Percentiles rank a stretch among this genome's conserved stretches.
phyloP scores from a whole-genome alignment of 371 early-diverging fungal species.

The Coemansia sp. region DNA sequence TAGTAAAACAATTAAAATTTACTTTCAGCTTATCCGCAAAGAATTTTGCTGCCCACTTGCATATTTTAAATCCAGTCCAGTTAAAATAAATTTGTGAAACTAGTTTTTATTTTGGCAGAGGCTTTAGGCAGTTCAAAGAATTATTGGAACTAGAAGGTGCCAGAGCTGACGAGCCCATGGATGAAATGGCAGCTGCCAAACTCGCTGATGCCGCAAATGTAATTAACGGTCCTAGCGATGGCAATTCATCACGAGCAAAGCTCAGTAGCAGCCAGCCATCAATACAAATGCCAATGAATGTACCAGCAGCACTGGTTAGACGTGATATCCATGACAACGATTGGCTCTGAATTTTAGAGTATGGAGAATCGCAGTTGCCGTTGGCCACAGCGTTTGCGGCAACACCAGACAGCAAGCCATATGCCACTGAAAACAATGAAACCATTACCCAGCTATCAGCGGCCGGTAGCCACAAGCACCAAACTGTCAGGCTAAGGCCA shows the following conservation, averaged over 20 bases:
- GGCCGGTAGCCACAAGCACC: conserved; percentile 6
- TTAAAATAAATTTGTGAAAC: too few species aligned
- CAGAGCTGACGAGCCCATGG: background rate
- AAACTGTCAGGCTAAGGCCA: background rate
- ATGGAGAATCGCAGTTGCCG: background rate
- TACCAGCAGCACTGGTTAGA: background rate
- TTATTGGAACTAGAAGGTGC: background rate
- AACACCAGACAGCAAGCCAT: background rate
- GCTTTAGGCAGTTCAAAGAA: too few species aligned
- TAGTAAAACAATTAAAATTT: too few species aligned
- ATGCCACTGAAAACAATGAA: background rate
- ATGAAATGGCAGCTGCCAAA: conserved; percentile 2
- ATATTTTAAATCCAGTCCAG: too few species aligned
- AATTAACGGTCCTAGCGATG: background rate
- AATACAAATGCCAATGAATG: background rate
- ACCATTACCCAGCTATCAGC: conserved; percentile 1
- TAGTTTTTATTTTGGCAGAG: too few species aligned
- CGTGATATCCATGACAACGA: background rate
- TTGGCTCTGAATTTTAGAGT: background rate
- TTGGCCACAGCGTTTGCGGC: background rate
- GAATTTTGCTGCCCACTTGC: too few species aligned
- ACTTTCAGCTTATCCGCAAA: too few species aligned
- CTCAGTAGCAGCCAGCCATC: background rate
- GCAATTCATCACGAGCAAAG: too few species aligned
- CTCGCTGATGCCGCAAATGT: conserved; percentile 2